phyloP scores from a whole-genome alignment of 192 early-diverging fungal genomes.

The Kappamyces sp. region DNA sequence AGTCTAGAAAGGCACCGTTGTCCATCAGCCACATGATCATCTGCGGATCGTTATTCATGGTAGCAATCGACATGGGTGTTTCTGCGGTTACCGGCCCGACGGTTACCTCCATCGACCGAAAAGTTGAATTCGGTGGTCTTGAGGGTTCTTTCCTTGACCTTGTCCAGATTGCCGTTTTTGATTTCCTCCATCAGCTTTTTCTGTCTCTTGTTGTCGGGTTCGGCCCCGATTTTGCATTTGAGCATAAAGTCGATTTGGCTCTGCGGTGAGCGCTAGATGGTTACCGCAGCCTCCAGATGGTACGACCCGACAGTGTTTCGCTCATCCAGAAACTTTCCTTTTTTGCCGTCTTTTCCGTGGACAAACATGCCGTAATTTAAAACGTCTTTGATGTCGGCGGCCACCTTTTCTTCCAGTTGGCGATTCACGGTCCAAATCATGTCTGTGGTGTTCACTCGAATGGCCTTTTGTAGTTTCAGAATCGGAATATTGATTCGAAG shows the following conservation, averaged over 20 bases:
- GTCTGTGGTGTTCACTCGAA: constrained; percentile 27
- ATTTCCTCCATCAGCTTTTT: constrained; percentile 47
- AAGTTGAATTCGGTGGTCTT: constrained; percentile 47
- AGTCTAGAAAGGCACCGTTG: constrained; percentile 44
- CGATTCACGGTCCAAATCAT: constrained; percentile 41
- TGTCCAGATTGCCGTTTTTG: constrained; percentile 39
- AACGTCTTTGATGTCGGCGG: constrained; percentile 35
- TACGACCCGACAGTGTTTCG: constrained; percentile 25
- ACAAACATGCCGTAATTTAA: constrained; percentile 44
- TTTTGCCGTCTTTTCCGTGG: constrained; percentile 24
- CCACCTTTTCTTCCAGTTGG: constrained; percentile 44
- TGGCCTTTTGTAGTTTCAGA: constrained; percentile 35
- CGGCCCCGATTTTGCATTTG: constrained; percentile 23
- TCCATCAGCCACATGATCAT: constrained; percentile 36
- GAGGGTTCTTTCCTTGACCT: constrained; percentile 30
- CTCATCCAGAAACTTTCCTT: constrained; percentile 47
- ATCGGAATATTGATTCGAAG: constrained; percentile 37
- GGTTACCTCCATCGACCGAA: constrained; percentile 25
- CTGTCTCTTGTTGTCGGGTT: constrained; percentile 40
- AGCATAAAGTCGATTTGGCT: constrained; percentile 42
- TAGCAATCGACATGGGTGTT: constrained; percentile 39
- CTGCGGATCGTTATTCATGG: constrained; percentile 40
- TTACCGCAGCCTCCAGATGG: constrained; percentile 35
- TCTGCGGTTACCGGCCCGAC: constrained; percentile 19
- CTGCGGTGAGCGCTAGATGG: constrained; percentile 20